phyloP scores from a whole-genome alignment of 306 rosid genomes.

The Glycine tomentella region DNA sequence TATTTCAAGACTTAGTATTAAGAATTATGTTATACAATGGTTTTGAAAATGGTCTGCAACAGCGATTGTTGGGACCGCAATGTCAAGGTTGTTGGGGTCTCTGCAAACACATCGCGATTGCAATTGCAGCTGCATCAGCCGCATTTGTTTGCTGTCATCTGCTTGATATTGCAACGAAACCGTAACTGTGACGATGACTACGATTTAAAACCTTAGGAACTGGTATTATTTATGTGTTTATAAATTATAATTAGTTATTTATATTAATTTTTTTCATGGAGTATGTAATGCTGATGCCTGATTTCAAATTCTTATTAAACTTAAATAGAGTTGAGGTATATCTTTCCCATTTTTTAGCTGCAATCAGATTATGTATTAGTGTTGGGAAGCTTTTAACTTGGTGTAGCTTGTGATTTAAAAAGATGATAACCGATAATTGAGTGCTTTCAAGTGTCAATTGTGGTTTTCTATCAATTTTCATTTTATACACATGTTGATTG shows the following conservation, averaged over 20 bases:
- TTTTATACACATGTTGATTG: not conserved
- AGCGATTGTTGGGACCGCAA: too few relatives aligned
- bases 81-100: too few relatives aligned
- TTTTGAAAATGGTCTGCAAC: too few relatives aligned
- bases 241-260: not conserved
- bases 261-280: not conserved
- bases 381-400: not conserved
- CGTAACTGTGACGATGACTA: too few relatives aligned
- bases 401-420: constrained; percentile 6
- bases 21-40: not conserved
- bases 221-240: not conserved
- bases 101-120: too few relatives aligned
- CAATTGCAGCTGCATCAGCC: not conserved
- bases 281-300: not conserved
- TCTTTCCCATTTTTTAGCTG: constrained; percentile 6
- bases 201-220: not conserved
- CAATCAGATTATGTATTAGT: not conserved
- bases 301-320: constrained; percentile 1
- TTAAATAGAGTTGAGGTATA: constrained; percentile 9
- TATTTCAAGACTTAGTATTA: constrained; percentile 2
- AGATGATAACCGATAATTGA: not conserved
- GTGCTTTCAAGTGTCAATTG: not conserved
- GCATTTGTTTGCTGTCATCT: not conserved
- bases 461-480: constrained; percentile 4
- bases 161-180: not conserved